These are phyloP conservation scores for Quercus gilva DNA, from an alignment of 306 rosid species.

Conservation along the genomic window DNA sequence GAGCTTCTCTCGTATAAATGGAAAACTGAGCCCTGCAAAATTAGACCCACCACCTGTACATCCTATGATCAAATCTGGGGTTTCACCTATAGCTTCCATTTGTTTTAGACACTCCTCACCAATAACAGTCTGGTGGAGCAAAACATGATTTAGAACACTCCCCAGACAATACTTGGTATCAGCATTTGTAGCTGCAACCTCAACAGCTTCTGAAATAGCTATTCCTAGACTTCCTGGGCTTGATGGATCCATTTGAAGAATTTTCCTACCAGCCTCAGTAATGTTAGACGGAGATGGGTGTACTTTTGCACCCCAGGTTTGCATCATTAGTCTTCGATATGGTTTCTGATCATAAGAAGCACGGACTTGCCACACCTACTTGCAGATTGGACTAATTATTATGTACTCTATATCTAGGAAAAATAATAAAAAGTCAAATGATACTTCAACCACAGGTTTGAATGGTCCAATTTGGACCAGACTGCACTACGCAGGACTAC, in stretches of 20 bases:
- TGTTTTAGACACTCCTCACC: constrained; percentile 93
- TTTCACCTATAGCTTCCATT: constrained; percentile 91
- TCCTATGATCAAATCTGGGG: constrained; percentile 82
- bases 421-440: not conserved
- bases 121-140: constrained; percentile 87
- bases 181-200: constrained; percentile 65
- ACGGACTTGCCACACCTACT: constrained; percentile 96
- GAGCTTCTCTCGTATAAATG: constrained; percentile 82
- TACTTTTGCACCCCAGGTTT: constrained; percentile 97
- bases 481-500: not conserved
- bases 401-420: not conserved
- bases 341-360: constrained; percentile 91
- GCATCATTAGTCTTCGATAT: constrained; percentile 87
- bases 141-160: constrained; percentile 90
- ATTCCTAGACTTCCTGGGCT: constrained; percentile 95
- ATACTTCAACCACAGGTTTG: not conserved
- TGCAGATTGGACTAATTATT: not conserved
- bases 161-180: constrained; percentile 88
- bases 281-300: constrained; percentile 84
- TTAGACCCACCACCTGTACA: constrained; percentile 97
- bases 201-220: constrained; percentile 95
- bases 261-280: constrained; percentile 66
- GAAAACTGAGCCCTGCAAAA: constrained; percentile 91
- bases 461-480: not conserved
- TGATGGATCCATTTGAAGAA: constrained; percentile 66